Evolutionary conservation across 2,329 filamentous ascomycete species (phyloP), one percentile per base, ranked within the genome.

Genomic region (Mycosphaerella sp.): DNA sequence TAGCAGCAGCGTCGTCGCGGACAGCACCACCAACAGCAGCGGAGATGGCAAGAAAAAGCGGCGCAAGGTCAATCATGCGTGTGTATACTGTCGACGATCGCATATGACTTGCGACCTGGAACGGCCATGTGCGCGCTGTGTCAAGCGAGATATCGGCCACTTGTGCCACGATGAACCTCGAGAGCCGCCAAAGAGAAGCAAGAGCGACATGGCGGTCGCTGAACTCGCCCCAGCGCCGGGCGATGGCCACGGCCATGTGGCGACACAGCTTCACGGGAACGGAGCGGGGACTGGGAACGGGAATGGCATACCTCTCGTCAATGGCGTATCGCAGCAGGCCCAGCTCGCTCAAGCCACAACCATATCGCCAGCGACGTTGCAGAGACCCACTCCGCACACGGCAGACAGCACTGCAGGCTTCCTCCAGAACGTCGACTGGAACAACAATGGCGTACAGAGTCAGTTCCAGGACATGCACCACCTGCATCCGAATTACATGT

Each of bases 101-200:
- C 75, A 78, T 63, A 78, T 78, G 75, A 77, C 75, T 50, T 78
- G 75, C 66, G 75, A 78, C 63, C 71, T 76, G 46, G 89, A 95
- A 76, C 85, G 93, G 69, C 93, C 93, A 66, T 98, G 93, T 79
- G 91, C 89, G 65, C 82, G 93, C 73, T 98, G 93, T 77, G 88
- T 97, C 73, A 98, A 97, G 75, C 85, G 93, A 67, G 95, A 95
- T 74, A 98, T 98, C 70, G 93, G 91, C 64, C 93, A 98, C 72
- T 79, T 98, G 60, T 98, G 93, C 72, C 93, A 96, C 75, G 93
- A 98, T 72, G 93, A 97, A 73, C 91, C 90, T 61, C 85, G 91
- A 70, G 91, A 98, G 66, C 77, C 83, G 61, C 81, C 85, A 54
- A 95, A 93, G 73, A 91, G 90, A 72, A 73, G 79, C 62, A 95